These are phyloP conservation scores for Hericium erinaceus DNA, from an alignment of 768 basidiomycete species.

Conservation along the genomic window DNA sequence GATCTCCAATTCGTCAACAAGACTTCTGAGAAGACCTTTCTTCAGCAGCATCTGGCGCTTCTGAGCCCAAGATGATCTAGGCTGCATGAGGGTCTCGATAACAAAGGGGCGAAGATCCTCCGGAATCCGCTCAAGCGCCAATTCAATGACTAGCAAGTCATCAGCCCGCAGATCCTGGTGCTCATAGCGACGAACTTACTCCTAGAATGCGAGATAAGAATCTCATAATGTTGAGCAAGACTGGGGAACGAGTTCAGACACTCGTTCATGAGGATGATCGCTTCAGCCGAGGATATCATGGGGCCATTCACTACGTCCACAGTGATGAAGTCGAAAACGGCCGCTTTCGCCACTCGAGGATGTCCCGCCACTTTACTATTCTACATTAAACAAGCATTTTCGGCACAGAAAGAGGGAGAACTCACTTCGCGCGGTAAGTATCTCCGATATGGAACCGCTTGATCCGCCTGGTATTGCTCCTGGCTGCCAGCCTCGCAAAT, in stretches of 20 bases:
- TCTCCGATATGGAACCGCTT: conserved; percentile 78
- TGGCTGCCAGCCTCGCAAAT: conserved; percentile 78
- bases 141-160: conserved; percentile 47
- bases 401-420: background rate
- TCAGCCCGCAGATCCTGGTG: conserved; percentile 3
- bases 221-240: conserved; percentile 56
- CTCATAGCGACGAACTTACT: conserved; percentile 37
- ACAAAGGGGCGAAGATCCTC: conserved; percentile 44
- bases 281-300: conserved; percentile 64
- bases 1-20: conserved; percentile 67
- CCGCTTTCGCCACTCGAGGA: conserved; percentile 63
- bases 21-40: conserved; percentile 56
- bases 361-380: conserved; percentile 59
- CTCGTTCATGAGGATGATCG: conserved; percentile 58
- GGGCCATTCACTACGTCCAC: conserved; percentile 57
- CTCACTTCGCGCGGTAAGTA: conserved; percentile 60
- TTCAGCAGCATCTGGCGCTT: conserved; percentile 62
- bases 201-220: conserved; percentile 69
- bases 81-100: conserved; percentile 54
- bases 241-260: conserved; percentile 67
- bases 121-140: conserved; percentile 54
- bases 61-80: conserved; percentile 56
- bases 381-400: background rate
- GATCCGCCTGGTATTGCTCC: conserved; percentile 54
- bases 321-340: conserved; percentile 78